Percentiles rank a stretch among this genome's conserved stretches.
phyloP scores from a whole-genome alignment of 345 rosid genomes.

The Gossypium longicalyx region DNA sequence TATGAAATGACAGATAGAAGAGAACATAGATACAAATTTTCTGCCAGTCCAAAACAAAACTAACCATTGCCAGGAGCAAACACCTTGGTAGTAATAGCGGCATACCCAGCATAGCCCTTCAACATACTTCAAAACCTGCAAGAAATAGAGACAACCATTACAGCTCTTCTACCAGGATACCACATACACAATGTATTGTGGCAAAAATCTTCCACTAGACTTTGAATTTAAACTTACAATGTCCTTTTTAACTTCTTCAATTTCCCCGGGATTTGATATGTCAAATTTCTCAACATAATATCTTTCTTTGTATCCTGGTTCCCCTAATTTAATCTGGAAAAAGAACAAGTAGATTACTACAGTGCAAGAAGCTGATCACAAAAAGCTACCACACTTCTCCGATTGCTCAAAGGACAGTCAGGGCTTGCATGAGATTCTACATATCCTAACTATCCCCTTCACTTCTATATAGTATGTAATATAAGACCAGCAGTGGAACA shows the following conservation, averaged over 20 bases:
- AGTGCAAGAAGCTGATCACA: not conserved
- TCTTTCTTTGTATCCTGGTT: slow-evolving; percentile 92
- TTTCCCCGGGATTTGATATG: slow-evolving; percentile 51
- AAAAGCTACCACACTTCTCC: not conserved
- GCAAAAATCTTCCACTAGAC: not conserved
- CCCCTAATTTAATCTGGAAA: slow-evolving; percentile 79
- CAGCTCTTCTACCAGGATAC: not conserved
- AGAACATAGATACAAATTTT: not conserved
- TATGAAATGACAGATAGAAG: not conserved
- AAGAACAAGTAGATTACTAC: not conserved
- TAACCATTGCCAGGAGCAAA: slow-evolving; percentile 97
- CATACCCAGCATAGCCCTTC: slow-evolving; percentile 99
- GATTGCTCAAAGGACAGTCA: not conserved
- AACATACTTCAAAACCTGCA: slow-evolving; percentile 83
- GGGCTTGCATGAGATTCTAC: not conserved
- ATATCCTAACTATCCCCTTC: not conserved
- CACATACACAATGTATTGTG: not conserved
- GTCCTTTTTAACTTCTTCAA: slow-evolving; percentile 63
- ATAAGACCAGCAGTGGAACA: not conserved
- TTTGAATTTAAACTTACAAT: slow-evolving; percentile 44
- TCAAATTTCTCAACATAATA: slow-evolving; percentile 86
- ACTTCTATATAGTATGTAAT: not conserved
- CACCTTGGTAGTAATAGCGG: slow-evolving; percentile 93
- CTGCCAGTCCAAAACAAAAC: slow-evolving; percentile 25
- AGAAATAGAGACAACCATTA: slow-evolving; percentile 16